These are phyloP conservation scores for Aspergillus heteromorphus DNA, from an alignment of 495 filamentous ascomycete genomes.

Conservation along the genomic window DNA sequence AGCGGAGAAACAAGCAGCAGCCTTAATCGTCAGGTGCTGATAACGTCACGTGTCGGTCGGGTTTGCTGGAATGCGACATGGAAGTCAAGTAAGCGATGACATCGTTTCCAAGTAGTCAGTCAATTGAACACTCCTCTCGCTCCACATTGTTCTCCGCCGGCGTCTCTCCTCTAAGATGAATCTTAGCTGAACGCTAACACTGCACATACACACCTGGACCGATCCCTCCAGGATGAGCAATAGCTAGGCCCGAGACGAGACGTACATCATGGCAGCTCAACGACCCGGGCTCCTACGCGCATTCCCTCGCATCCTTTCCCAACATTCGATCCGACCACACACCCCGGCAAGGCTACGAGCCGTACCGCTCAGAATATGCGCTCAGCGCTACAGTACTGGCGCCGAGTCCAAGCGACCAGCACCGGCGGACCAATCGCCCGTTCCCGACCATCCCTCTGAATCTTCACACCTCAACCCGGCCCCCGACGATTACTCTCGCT, in stretches of 20 bases:
- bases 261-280: constrained; percentile 21
- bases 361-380: constrained; percentile 16
- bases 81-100: no score
- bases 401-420: constrained; percentile 9
- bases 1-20: background rate
- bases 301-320: constrained; percentile 21
- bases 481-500: constrained; percentile 74
- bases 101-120: background rate
- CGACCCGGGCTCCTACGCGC: constrained; percentile 19
- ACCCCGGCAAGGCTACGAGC: constrained; percentile 19
- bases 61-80: background rate
- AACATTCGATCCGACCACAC: constrained; percentile 27
- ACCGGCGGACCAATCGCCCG: constrained; percentile 5
- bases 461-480: constrained; percentile 66
- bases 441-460: constrained; percentile 23
- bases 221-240: constrained; percentile 12
- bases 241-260: constrained; percentile 4
- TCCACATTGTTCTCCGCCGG: background rate
- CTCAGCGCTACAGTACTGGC: constrained; percentile 33
- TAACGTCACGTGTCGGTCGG: constrained; percentile 8
- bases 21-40: constrained; percentile 11
- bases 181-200: background rate
- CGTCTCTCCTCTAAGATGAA: background rate
- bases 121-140: background rate
- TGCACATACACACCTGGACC: background rate